Evolutionary conservation across 2,329 filamentous ascomycete genomes (phyloP), one percentile per base, ranked within the genome.

Genomic region (Ambrosiella cleistominuta): DNA sequence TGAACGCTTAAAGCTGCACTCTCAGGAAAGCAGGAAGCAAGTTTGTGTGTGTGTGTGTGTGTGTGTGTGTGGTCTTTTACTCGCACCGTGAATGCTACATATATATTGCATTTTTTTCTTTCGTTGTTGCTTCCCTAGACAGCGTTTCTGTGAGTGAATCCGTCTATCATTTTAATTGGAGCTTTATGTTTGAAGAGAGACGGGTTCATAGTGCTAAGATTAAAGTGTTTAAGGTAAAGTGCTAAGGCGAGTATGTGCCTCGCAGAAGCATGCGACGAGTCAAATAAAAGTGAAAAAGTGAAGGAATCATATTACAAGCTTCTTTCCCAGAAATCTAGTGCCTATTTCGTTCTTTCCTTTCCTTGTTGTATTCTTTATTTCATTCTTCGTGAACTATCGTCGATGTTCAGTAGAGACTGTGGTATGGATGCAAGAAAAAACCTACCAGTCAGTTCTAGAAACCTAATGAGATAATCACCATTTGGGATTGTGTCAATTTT

Each of bases 301-400:
- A 47, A 47, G 44, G 44, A 47, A 17, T 4, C n/a, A 15, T 19
- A 54, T n/a, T 27, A 47, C 35, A 38, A 47, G 38, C 57, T 59
- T 42, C 49, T 56, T 42, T 57, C 38, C 53, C 37, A 38, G 27
- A 45, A 47, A 47, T 58, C 49, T 47, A 13, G n/a, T 15, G n/a
- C 2, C 7, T 49, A 36, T 37, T 57, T 39, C 19, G 27, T 60
- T 61, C 27, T 39, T 54, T 58, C 36, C 15, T 38, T 57, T 57
- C 40, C 50, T 47, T 57, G 13, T 50, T 51, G 39, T 13, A 50
- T 56, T 17, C 36, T 27, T 7, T 40, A 12, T 42, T 50, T 50
- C 12, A 4, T 60, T 60, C n/a, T n/a, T 50, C 39, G 37, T 38
- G 27, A 38, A 54, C 44, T 36, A 27, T 47, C 49, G 51, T 45